Base-by-base conservation (phyloP, 345 rosid species). In the Odontarrhena argentea region DNA sequence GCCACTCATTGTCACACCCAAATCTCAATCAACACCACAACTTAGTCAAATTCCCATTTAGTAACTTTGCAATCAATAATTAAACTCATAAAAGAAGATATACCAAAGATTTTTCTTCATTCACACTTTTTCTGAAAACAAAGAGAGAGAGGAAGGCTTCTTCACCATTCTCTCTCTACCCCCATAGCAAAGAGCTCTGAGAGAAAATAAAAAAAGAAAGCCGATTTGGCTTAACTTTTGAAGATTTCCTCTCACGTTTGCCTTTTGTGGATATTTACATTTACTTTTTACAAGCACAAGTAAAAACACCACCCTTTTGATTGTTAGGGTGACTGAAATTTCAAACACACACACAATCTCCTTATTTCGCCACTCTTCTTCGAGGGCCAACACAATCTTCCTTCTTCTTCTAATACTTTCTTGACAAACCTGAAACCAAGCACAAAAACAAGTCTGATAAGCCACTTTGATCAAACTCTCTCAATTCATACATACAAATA, bases 281-380 rank as follows among this genome's bases (percentile, higher is more conserved):
- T 43, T 61, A 13, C 45, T 5, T 11, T 14, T 40, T 9, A 41
- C 2, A 48, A 42, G 35, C 25, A 14, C 10, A 3, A 9, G 48
- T 41, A 24, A 37, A 48, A 3, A 45, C 38, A 54, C 34, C 55
- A 26, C 75, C 49, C 42, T 54, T 54, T 35, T 30, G 9, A 62
- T 61, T 12, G 10, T 42, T 26, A 60, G 24, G 40, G 55, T 69
- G 28, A 14, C 5, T 60, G 28, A 44, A 59, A 32, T 38, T 38
- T 3, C 11, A 38, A 38, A 38, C 40, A 36, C 7, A 36, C 40
- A 28, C 51, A 12, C 67, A 34, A 28, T 32, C 36, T 32, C 3
- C 32, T 70, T 70, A 61, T 68, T 70, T 70, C 24, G 48, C 69
- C 64, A 55, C 75, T 63, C 75, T 71, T 71, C 69, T 71, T 55